Conservation (phyloP, 208 protist species). For the Histomonas meleagridis region DNA sequence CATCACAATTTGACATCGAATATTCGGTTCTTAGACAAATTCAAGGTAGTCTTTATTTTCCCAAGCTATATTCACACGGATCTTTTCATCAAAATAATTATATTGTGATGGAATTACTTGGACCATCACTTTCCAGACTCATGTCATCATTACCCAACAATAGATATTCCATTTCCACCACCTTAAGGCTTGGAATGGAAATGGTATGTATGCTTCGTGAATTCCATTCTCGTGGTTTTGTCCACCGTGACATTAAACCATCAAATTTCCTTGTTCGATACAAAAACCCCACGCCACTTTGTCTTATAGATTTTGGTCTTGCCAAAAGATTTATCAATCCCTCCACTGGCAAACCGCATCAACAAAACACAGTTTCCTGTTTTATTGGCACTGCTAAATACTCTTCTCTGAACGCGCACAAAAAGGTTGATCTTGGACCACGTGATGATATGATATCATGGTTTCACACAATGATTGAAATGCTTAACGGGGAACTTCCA, state of each 20-base stretch:
- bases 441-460: background rate
- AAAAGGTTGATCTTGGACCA: background rate
- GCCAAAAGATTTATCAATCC: background rate
- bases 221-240: constrained; percentile 12
- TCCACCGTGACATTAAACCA: constrained; percentile 8
- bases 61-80: background rate
- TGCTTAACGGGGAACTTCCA: background rate
- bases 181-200: background rate
- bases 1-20: background rate
- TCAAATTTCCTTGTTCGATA: background rate
- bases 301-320: background rate
- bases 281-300: background rate
- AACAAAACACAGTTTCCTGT: background rate
- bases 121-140: background rate
- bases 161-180: background rate
- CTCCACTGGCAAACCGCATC: background rate
- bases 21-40: background rate
- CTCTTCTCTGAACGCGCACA: background rate
- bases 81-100: background rate
- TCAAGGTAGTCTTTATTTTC: background rate
- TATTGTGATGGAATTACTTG: constrained; percentile 11
- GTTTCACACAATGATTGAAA: background rate
- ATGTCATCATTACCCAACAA: too few relatives aligned
- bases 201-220: background rate
- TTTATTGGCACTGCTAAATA: background rate